phyloP scores from a whole-genome alignment of 2,329 filamentous ascomycete genomes.

The Ophiostoma australiae region DNA sequence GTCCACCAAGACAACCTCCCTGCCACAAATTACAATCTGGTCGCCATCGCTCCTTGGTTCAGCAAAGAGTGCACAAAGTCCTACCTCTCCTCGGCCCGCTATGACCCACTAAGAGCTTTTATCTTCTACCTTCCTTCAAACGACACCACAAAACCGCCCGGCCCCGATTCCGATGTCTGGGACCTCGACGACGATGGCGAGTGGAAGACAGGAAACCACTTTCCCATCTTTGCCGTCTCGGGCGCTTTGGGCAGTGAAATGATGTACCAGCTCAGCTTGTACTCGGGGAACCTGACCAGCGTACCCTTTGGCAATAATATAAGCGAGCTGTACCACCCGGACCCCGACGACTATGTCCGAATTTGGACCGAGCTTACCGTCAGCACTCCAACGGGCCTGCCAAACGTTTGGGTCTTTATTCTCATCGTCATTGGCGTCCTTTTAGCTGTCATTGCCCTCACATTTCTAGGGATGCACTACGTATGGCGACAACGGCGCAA shows the following conservation, averaged over 20 bases:
- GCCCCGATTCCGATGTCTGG: slow-evolving; percentile 62
- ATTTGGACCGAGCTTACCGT: slow-evolving; percentile 54
- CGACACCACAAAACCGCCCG: slow-evolving; percentile 58
- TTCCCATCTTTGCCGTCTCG: slow-evolving; percentile 78
- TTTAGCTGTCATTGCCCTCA: slow-evolving; percentile 59
- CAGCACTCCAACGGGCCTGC: slow-evolving; percentile 48
- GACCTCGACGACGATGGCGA: slow-evolving; percentile 59
- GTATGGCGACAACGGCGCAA: slow-evolving; percentile 67
- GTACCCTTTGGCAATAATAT: slow-evolving; percentile 57
- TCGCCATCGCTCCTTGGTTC: slow-evolving; percentile 86
- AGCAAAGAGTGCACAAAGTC: slow-evolving; percentile 65
- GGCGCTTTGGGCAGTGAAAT: slow-evolving; percentile 61
- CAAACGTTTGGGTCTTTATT: slow-evolving; percentile 77
- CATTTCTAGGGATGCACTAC: slow-evolving; percentile 69
- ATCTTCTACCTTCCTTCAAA: slow-evolving; percentile 59
- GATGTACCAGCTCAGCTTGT: slow-evolving; percentile 66
- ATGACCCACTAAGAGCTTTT: slow-evolving; percentile 57
- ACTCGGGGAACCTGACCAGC: slow-evolving; percentile 68
- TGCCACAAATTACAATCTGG: slow-evolving; percentile 62
- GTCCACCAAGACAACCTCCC: slow-evolving; percentile 68
- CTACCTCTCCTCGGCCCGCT: slow-evolving; percentile 60
- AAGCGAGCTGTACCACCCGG: slow-evolving; percentile 49
- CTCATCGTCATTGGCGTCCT: slow-evolving; percentile 67
- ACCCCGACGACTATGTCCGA: slow-evolving; percentile 55
- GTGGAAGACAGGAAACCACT: slow-evolving; percentile 70